Conservation (phyloP, 176 grass and related monocot species). For the Rhynchospora breviuscula region DNA sequence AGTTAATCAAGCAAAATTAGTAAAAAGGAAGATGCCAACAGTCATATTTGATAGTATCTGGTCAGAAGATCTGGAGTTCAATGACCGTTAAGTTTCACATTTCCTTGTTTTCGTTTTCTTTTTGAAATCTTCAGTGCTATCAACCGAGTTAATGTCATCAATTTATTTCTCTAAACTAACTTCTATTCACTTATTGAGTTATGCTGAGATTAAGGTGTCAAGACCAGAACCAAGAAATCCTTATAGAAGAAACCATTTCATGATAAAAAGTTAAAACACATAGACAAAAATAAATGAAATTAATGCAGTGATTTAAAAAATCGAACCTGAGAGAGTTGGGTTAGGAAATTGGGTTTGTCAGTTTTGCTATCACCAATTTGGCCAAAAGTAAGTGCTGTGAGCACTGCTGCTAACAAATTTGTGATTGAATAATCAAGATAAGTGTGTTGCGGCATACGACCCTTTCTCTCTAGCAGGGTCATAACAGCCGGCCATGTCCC, state of each 20-base stretch:
- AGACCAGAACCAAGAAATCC: no score
- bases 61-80: no score
- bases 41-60: not conserved
- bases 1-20: slow-evolving; percentile 9
- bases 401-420: slow-evolving; percentile 76
- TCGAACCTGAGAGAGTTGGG: slow-evolving; percentile 59
- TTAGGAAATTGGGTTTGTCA: slow-evolving; percentile 70
- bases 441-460: slow-evolving; percentile 83
- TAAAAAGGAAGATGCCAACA: not conserved
- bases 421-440: slow-evolving; percentile 82
- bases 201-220: no score
- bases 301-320: not conserved
- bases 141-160: no score
- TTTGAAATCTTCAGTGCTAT: no score
- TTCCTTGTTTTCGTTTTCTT: no score
- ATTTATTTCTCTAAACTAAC: no score
- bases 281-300: not conserved
- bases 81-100: no score
- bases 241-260: not conserved
- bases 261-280: not conserved
- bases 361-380: slow-evolving; percentile 57
- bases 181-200: no score
- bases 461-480: slow-evolving; percentile 73
- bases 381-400: slow-evolving; percentile 65
- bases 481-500: slow-evolving; percentile 96